These are phyloP conservation scores for Melaleuca quinquenervia DNA, from an alignment of 345 rosid species.

Conservation along the genomic window DNA sequence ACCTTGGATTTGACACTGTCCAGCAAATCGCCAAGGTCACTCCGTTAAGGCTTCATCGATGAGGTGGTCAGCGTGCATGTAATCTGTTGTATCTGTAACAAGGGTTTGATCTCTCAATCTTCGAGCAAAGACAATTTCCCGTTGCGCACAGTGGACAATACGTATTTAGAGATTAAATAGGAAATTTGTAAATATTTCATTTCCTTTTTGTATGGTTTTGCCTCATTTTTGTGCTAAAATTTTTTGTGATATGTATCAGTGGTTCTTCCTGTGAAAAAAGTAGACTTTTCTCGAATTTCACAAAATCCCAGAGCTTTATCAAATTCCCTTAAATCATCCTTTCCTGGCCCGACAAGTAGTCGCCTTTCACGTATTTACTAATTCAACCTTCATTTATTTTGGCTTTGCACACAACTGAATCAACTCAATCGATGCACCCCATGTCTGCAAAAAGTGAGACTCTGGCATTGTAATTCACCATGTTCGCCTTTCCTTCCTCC, in stretches of 20 bases:
- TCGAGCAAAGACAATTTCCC: not conserved
- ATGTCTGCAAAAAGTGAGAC: not conserved
- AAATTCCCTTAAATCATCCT: not conserved
- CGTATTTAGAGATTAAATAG: not conserved
- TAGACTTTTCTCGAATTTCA: not conserved
- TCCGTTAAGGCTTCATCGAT: not conserved
- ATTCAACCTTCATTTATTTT: not conserved
- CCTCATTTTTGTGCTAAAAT: not conserved
- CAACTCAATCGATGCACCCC: not conserved
- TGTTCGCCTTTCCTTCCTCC: not conserved
- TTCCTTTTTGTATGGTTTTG: not conserved
- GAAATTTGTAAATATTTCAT: not conserved
- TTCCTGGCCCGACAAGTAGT: not conserved
- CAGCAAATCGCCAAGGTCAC: not conserved
- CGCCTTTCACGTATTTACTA: not conserved
- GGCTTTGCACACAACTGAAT: not conserved
- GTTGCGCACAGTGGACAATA: not conserved
- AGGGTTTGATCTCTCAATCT: not conserved
- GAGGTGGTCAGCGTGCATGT: not conserved
- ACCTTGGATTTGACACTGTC: not conserved
- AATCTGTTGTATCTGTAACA: not conserved
- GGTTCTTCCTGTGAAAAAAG: not conserved
- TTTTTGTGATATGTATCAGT: not conserved
- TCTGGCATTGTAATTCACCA: not conserved
- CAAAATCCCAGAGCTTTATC: not conserved